phyloP scores from a whole-genome alignment of 805 yeast species.

The Wickerhamiella nectarea region DNA sequence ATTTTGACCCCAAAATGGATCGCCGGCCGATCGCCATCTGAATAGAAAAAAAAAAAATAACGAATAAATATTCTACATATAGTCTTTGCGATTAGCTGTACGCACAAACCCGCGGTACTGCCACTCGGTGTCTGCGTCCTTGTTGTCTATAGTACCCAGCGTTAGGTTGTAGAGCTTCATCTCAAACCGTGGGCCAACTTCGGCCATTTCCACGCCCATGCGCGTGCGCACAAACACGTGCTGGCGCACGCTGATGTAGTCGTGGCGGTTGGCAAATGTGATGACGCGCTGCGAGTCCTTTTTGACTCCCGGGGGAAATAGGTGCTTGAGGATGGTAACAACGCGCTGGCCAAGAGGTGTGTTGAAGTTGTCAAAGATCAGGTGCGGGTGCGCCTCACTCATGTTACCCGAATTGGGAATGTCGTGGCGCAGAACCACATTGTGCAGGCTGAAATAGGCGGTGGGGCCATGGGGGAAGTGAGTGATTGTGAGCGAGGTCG shows the following conservation, averaged over 20 bases:
- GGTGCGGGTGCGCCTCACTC: slow-evolving; percentile 85
- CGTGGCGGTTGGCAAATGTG: slow-evolving; percentile 80
- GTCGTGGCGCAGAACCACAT: slow-evolving; percentile 90
- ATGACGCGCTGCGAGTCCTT: slow-evolving; percentile 82
- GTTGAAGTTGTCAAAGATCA: slow-evolving; percentile 80
- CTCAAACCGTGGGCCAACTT: slow-evolving; percentile 97
- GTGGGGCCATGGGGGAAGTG: slow-evolving; percentile 99
- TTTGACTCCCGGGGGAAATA: slow-evolving; percentile 96
- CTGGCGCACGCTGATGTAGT: slow-evolving; percentile 86
- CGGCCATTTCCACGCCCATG: slow-evolving; percentile 82
- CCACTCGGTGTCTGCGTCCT: slow-evolving; percentile 98
- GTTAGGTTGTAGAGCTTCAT: slow-evolving; percentile 83
- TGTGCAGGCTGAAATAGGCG: slow-evolving; percentile 84
- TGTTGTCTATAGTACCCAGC: slow-evolving; percentile 84
- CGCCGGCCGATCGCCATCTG: not conserved
- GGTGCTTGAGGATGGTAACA: slow-evolving; percentile 63
- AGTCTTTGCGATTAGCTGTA: slow-evolving; percentile 91
- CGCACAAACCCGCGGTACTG: slow-evolving; percentile 81
- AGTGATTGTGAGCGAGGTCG: slow-evolving; percentile 79
- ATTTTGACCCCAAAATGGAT: not conserved
- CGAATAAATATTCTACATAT: slow-evolving; percentile 32
- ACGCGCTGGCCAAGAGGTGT: slow-evolving; percentile 73
- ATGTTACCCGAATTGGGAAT: slow-evolving; percentile 72
- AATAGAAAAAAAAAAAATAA: no score
- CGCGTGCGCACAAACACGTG: slow-evolving; percentile 85